phyloP scores from a whole-genome alignment of 306 rosid genomes.

The Ceratonia siliqua region DNA sequence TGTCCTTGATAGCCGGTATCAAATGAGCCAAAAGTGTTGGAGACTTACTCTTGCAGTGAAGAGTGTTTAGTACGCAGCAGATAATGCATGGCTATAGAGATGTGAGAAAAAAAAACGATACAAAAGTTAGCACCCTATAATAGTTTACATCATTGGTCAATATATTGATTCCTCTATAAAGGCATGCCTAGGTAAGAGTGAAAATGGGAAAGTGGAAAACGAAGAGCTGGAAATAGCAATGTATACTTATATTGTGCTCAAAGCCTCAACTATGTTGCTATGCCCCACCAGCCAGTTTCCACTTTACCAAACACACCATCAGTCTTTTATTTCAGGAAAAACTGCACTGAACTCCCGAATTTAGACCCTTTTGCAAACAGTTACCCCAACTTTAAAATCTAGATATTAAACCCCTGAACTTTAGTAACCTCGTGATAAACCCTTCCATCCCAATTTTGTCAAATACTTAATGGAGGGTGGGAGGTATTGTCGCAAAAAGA shows the following conservation, averaged over 20 bases:
- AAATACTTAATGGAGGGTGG: too few species aligned
- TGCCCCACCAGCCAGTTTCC: too few species aligned
- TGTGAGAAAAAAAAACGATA: conserved; percentile 6
- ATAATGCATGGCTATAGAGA: neutral
- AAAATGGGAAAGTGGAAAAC: neutral
- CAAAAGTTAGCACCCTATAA: conserved; percentile 8
- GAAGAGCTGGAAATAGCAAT: neutral
- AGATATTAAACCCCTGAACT: too few species aligned
- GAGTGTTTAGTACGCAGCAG: neutral
- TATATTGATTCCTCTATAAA: neutral
- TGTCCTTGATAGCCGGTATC: conserved; percentile 10
- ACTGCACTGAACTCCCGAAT: too few species aligned
- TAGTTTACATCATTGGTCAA: neutral
- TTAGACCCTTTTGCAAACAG: too few species aligned
- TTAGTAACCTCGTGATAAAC: too few species aligned
- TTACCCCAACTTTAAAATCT: too few species aligned
- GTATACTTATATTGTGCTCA: neutral
- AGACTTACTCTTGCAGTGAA: neutral
- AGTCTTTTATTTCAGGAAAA: too few species aligned
- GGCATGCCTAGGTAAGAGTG: neutral
- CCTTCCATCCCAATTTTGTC: too few species aligned
- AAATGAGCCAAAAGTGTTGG: conserved; percentile 8
- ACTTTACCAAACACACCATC: neutral
- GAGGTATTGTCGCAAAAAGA: too few species aligned
- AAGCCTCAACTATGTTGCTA: too few species aligned